Base-by-base conservation (phyloP, 2,329 filamentous ascomycete genomes). In the Polychaeton citri region DNA sequence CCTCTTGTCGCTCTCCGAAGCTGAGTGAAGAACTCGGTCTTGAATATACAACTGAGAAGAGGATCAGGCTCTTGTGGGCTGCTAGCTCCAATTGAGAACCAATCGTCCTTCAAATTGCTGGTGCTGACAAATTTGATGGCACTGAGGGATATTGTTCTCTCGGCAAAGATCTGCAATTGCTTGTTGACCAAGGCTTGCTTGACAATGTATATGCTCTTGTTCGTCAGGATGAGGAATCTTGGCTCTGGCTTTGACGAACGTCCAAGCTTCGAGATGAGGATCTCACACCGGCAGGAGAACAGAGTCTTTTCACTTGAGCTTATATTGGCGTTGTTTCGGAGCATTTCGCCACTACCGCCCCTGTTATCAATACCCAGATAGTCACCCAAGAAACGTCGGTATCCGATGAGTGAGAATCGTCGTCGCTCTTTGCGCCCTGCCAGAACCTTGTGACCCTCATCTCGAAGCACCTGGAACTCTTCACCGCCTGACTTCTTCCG, bases 11-110 rank as follows among this genome's bases (percentile, higher is more conserved):
- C 76, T 34, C 75, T 77, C 54, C 79, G 76, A 64, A 98, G 77
- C 44, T 95, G 87, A 1, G 88, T 92, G 54, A 96, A 93, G 60
- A 98, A 79, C 54, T 98, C 90, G 0, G 90, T 98, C 67, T 98
- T 98, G 60, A 98, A 77, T 15, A 95, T 66, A 54, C 90, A 98
- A 62, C 79, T 93, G 51, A 98, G 61, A 16, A 98, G 69, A n/a
- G 90, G 86, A 58, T 98, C 90, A 0, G 90, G 71, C 56, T 96
- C 88, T 54, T 93, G 85, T 6, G 79, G 79, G 20, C 87, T 87
- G n/a, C 83, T 85, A 31, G 92, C 72, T 3, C 87, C 84, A 21
- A 98, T 68, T 1, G 88, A 85, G 59, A 98, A 95, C 90, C 90
- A 98, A 60, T 98, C 90, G 50, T 98, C 90, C 44, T 83, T 84